phyloP scores from a whole-genome alignment of 2,329 filamentous ascomycete species.

The Leptographium radiaticola region DNA sequence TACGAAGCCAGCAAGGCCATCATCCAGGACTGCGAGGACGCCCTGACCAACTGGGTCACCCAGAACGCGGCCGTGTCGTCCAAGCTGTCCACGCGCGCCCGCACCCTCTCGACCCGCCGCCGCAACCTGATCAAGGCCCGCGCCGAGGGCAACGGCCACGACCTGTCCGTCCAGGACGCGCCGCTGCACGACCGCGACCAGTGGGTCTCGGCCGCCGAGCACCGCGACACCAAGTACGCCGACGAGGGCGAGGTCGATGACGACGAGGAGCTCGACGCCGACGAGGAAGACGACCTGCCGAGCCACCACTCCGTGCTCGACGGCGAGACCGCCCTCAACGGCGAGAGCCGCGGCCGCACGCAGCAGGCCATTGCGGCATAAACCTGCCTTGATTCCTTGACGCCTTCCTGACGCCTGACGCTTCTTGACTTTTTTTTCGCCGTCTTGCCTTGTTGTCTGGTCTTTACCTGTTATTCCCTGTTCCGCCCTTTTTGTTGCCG shows the following conservation, averaged over 20 bases:
- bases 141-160: conserved; percentile 67
- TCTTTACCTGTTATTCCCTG: neutral
- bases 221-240: conserved; percentile 46
- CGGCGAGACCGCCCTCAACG: conserved; percentile 38
- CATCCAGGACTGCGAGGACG: conserved; percentile 97
- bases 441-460: neutral
- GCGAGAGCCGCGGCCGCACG: conserved; percentile 42
- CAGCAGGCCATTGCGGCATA: conserved; percentile 37
- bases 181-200: conserved; percentile 67
- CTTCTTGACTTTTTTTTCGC: no score
- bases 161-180: conserved; percentile 71
- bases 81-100: conserved; percentile 75
- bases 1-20: conserved; percentile 98
- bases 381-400: conserved; percentile 2
- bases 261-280: conserved; percentile 23
- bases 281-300: conserved; percentile 17
- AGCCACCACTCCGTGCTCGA: conserved; percentile 33
- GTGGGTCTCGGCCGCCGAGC: conserved; percentile 64
- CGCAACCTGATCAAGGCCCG: conserved; percentile 56
- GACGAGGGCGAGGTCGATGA: conserved; percentile 55
- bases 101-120: conserved; percentile 76
- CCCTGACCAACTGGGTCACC: conserved; percentile 92
- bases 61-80: conserved; percentile 80
- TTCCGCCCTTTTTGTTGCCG: neutral
- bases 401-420: no score